A percentile compares a stretch with the other conserved stretches of the same genome.
phyloP scores from a whole-genome alignment of 2,329 filamentous ascomycete species.

The Claviceps sorghi region DNA sequence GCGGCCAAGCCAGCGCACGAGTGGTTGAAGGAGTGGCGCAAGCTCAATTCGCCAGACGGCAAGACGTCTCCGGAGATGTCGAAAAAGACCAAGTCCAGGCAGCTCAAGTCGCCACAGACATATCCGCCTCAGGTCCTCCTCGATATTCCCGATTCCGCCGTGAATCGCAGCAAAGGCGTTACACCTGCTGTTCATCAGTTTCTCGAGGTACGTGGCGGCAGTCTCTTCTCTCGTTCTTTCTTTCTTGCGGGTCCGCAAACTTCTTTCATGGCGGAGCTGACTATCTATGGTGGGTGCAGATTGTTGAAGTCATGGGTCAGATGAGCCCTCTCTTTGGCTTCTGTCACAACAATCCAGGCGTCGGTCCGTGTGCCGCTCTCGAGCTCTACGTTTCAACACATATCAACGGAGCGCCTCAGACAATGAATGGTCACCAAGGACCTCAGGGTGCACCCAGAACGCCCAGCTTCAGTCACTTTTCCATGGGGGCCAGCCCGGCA shows the following conservation, averaged over 20 bases:
- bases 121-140: constrained; percentile 43
- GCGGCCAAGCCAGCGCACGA: constrained; percentile 46
- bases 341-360: constrained; percentile 37
- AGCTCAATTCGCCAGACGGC: constrained; percentile 39
- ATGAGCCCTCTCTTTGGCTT: constrained; percentile 50
- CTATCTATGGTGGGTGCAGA: constrained; percentile 25
- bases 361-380: constrained; percentile 43
- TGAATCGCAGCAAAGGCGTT: constrained; percentile 46
- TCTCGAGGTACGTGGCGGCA: constrained; percentile 36
- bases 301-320: constrained; percentile 51
- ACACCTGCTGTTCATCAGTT: constrained; percentile 49
- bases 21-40: constrained; percentile 53
- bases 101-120: constrained; percentile 43
- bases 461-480: constrained; percentile 42
- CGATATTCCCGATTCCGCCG: constrained; percentile 42
- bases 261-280: constrained; percentile 9
- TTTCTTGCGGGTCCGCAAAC: neutral
- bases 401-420: constrained; percentile 25
- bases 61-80: constrained; percentile 52
- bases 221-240: neutral
- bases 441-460: constrained; percentile 33
- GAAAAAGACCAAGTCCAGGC: constrained; percentile 47
- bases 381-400: constrained; percentile 41
- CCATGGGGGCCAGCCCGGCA: constrained; percentile 45
- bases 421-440: constrained; percentile 35